These are phyloP conservation scores for Sordariomycetes sp. DNA, from an alignment of 2,329 filamentous ascomycete species.

Conservation along the genomic window DNA sequence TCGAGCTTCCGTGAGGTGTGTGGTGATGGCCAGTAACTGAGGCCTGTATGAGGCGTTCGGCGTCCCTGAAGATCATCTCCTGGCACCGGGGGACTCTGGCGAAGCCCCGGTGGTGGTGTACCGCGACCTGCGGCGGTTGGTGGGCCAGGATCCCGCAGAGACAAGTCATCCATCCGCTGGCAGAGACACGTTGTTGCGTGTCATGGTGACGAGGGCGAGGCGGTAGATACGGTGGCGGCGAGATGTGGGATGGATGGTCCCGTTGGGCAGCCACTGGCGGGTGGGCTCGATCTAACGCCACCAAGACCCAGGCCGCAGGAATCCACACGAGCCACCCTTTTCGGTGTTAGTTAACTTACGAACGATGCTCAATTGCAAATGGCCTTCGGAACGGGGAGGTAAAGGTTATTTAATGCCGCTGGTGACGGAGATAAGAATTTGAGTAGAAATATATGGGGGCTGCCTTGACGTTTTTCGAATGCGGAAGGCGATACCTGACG, in stretches of 20 bases:
- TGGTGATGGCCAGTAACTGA: background rate
- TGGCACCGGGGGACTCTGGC: background rate
- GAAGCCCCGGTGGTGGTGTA: background rate
- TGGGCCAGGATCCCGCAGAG: background rate
- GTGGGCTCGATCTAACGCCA: background rate
- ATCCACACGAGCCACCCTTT: background rate
- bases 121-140: background rate
- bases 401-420: background rate
- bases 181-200: background rate
- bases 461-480: background rate
- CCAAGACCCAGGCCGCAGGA: background rate
- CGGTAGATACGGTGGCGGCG: background rate
- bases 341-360: background rate
- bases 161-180: background rate
- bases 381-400: background rate
- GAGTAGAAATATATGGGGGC: background rate
- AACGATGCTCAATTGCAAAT: background rate
- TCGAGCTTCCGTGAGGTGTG: background rate
- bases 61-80: background rate
- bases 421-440: background rate
- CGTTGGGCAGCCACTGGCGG: background rate
- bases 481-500: background rate
- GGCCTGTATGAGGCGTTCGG: background rate
- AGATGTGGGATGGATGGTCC: background rate
- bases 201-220: background rate